A percentile compares a stretch with the other conserved stretches of the same genome.
Evolutionary conservation across 2,329 filamentous ascomycete genomes (phyloP).

Genomic region (Pestalotiopsis sp.): DNA sequence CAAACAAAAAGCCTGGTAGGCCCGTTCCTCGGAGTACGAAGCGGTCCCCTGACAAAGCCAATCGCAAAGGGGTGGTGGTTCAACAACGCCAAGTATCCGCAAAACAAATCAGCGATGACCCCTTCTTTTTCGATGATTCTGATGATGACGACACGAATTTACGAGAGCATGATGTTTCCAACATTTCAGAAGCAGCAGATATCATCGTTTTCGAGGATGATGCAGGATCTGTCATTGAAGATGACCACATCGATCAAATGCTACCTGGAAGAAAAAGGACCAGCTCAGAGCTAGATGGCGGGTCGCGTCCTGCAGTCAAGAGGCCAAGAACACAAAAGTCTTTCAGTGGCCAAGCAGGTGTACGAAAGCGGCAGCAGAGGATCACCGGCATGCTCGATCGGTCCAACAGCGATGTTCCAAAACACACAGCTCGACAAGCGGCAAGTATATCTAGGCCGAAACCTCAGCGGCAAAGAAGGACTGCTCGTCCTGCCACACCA

Average conservation of each 20-base stretch:
- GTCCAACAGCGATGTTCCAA: slow-evolving; percentile 19
- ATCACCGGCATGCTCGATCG: slow-evolving; percentile 29
- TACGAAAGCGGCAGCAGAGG: slow-evolving; percentile 31
- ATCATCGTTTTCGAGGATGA: slow-evolving; percentile 32
- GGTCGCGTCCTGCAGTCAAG: slow-evolving; percentile 25
- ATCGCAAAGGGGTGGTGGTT: slow-evolving; percentile 53
- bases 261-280: slow-evolving; percentile 44
- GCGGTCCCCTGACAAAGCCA: slow-evolving; percentile 39
- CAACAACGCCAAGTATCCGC: slow-evolving; percentile 41
- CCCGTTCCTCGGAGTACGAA: slow-evolving; percentile 31
- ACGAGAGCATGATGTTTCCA: slow-evolving; percentile 21
- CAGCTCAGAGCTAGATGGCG: slow-evolving; percentile 24
- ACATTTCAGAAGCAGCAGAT: slow-evolving; percentile 8
- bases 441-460: slow-evolving; percentile 6
- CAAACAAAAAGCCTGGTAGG: slow-evolving; percentile 34
- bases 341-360: slow-evolving; percentile 29
- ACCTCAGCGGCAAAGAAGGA: slow-evolving; percentile 16
- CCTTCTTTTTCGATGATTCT: slow-evolving; percentile 50
- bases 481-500: slow-evolving; percentile 25
- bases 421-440: slow-evolving; percentile 2
- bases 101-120: slow-evolving; percentile 27
- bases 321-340: slow-evolving; percentile 34
- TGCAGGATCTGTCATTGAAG: slow-evolving; percentile 48
- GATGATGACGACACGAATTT: slow-evolving; percentile 38
- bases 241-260: slow-evolving; percentile 56